A percentile compares a stretch with the other conserved stretches of the same genome.
phyloP scores from a whole-genome alignment of 345 rosid species.

The Acer saccharum region DNA sequence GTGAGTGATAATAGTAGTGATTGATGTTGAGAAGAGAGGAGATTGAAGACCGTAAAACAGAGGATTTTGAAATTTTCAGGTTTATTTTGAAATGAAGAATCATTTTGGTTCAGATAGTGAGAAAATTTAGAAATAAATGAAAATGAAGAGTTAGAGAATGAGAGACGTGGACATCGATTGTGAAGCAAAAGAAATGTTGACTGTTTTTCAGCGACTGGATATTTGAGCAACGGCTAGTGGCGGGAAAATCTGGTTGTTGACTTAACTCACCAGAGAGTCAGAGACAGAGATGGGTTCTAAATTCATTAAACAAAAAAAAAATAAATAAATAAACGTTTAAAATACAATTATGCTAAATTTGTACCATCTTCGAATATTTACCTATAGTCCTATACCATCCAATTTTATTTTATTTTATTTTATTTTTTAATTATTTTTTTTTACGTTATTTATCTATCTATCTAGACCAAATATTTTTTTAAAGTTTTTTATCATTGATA shows the following conservation, averaged over 20 bases:
- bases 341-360: no score
- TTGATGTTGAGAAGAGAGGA: slow-evolving; percentile 1
- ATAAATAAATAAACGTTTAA: no score
- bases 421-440: no score
- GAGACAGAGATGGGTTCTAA: no score
- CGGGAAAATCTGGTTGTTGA: slow-evolving; percentile 10
- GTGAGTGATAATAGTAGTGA: not conserved
- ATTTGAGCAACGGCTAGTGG: not conserved
- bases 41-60: not conserved
- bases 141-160: not conserved
- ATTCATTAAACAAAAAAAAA: no score
- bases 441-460: no score
- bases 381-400: no score
- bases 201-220: not conserved
- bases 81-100: not conserved
- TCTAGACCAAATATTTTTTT: no score
- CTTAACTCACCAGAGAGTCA: not conserved
- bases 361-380: no score
- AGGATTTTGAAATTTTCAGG: not conserved
- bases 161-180: not conserved
- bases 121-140: not conserved
- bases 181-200: no score
- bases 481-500: no score
- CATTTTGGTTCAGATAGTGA: not conserved
- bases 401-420: no score